A percentile compares a stretch with the other conserved stretches of the same genome.
phyloP scores from a whole-genome alignment of 1,284 basidiomycete genomes.

The Melampsora americana region DNA sequence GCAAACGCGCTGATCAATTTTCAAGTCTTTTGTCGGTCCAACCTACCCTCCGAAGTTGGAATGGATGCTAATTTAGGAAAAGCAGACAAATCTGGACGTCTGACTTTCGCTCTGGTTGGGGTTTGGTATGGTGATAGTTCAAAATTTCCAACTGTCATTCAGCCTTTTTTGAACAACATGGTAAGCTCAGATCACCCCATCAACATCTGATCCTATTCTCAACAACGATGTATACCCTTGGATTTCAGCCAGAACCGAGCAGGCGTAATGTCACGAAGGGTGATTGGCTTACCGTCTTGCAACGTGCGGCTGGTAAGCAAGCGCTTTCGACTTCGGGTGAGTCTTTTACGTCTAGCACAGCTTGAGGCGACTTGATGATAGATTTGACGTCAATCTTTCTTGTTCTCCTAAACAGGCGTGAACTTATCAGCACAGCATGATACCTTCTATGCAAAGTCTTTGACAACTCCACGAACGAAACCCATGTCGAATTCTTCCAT shows the following conservation, averaged over 20 bases:
- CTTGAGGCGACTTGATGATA: not conserved
- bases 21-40: too few species aligned
- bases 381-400: too few species aligned
- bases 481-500: constrained; percentile 46
- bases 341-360: not conserved
- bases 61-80: constrained; percentile 8
- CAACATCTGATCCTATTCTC: not conserved
- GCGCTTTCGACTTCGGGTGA: constrained; percentile 11
- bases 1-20: not conserved
- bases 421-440: constrained; percentile 43
- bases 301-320: not conserved
- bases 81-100: not conserved
- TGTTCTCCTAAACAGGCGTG: not conserved
- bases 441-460: constrained; percentile 48
- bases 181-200: not conserved
- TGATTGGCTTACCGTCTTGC: constrained; percentile 13
- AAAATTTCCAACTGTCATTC: not conserved
- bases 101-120: not conserved
- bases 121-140: constrained; percentile 11
- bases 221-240: too few species aligned
- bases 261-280: not conserved
- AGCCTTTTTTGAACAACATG: constrained; percentile 13
- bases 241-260: constrained; percentile 10
- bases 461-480: constrained; percentile 47
- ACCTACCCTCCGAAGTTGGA: constrained; percentile 20